Conservation (phyloP, 1,139 yeast genomes). For the Torulaspora pretoriensis region DNA sequence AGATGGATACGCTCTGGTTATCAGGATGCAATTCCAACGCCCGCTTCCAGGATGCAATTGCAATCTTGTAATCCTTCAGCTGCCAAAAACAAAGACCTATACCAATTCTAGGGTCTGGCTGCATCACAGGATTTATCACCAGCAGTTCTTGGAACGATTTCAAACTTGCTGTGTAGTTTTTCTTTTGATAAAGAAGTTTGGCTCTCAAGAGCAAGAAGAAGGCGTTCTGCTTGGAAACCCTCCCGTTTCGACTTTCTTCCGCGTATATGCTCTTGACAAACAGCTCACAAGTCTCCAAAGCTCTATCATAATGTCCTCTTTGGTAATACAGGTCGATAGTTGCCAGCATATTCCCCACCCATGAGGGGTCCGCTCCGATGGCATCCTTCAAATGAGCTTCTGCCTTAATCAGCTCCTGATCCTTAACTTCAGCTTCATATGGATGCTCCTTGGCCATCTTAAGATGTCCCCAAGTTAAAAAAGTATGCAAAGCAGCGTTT, state of each 20-base stretch:
- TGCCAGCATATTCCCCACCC: constrained; percentile 53
- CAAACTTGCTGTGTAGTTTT: constrained; percentile 69
- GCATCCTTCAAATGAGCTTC: constrained; percentile 39
- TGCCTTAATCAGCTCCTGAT: constrained; percentile 34
- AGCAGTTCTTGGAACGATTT: constrained; percentile 80
- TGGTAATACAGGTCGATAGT: constrained; percentile 51
- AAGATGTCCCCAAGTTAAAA: constrained; percentile 71
- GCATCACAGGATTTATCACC: constrained; percentile 66
- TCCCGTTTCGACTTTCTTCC: constrained; percentile 33
- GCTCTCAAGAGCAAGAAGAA: constrained; percentile 85
- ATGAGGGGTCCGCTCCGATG: constrained; percentile 40
- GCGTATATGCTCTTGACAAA: constrained; percentile 44
- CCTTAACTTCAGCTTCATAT: constrained; percentile 28
- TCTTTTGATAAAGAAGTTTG: constrained; percentile 66
- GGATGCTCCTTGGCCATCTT: constrained; percentile 44
- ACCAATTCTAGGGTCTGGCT: constrained; percentile 93
- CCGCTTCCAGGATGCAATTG: constrained; percentile 78
- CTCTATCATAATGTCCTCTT: constrained; percentile 56
- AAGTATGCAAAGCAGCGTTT: constrained; percentile 57
- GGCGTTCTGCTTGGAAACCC: constrained; percentile 47
- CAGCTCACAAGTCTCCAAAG: constrained; percentile 57
- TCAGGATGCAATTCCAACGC: constrained; percentile 61
- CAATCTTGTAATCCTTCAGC: constrained; percentile 72
- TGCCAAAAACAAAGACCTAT: constrained; percentile 94
- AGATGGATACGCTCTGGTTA: constrained; percentile 58